Evolutionary conservation across 176 grass and related monocot species (phyloP).

Genomic region (Oryza glumipatula): DNA sequence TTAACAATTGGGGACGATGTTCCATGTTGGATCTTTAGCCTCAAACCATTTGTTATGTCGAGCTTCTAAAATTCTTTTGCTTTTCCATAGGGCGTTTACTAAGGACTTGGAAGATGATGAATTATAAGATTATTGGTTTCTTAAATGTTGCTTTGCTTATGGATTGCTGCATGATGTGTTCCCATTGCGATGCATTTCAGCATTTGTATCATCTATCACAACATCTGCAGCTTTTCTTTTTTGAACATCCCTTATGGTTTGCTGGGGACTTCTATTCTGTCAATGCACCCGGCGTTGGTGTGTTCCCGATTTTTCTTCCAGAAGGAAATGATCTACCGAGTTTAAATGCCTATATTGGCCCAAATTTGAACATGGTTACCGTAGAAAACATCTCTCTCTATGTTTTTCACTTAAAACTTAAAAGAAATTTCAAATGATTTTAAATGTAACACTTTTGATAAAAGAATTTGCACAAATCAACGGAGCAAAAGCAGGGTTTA

Average conservation of each 20-base stretch:
- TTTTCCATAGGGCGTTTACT: conserved; percentile 51
- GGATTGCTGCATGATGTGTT: not conserved
- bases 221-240: not conserved
- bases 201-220: not conserved
- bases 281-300: not conserved
- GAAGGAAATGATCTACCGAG: not conserved
- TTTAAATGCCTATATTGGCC: no score
- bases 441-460: not conserved
- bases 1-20: conserved; percentile 30
- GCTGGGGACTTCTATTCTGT: not conserved
- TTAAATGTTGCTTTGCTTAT: conserved; percentile 37
- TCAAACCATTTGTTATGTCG: conserved; percentile 51
- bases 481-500: not conserved
- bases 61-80: conserved; percentile 52
- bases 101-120: conserved; percentile 37
- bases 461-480: not conserved
- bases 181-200: not conserved
- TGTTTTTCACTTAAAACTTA: no score
- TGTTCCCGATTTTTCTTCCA: not conserved
- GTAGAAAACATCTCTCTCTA: no score
- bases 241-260: not conserved
- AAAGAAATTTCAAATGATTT: no score
- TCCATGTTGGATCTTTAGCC: conserved; percentile 42
- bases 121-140: conserved; percentile 55
- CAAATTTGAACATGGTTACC: no score